Percentiles rank a stretch among this genome's conserved stretches.
phyloP scores from a whole-genome alignment of 129 eudicot species.

The Smallanthus sonchifolius region DNA sequence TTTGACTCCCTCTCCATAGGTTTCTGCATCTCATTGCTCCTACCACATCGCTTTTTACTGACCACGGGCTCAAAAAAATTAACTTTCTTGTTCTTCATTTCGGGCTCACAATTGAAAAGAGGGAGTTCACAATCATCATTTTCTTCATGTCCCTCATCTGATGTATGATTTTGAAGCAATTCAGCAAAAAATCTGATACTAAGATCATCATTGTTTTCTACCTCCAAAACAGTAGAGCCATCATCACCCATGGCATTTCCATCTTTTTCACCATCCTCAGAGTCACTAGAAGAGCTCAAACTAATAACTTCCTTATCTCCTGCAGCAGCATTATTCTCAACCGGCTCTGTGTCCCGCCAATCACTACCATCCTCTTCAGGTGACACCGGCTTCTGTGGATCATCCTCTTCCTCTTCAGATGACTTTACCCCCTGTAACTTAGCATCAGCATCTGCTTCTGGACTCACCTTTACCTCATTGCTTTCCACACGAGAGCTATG shows the following conservation, averaged over 20 bases:
- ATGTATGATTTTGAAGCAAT: neutral
- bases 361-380: slow-evolving; percentile 11
- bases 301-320: slow-evolving; percentile 21
- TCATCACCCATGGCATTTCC: slow-evolving; percentile 4
- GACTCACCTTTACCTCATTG: slow-evolving; percentile 25
- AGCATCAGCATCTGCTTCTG: slow-evolving; percentile 16
- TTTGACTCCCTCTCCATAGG: slow-evolving; percentile 16
- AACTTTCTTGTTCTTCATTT: neutral
- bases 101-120: neutral
- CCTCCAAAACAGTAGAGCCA: slow-evolving; percentile 5
- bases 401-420: slow-evolving; percentile 11
- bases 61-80: neutral
- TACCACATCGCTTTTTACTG: slow-evolving; percentile 8
- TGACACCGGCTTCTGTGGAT: neutral
- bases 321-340: slow-evolving; percentile 20
- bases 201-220: neutral
- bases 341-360: slow-evolving; percentile 4
- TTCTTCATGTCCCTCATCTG: slow-evolving; percentile 3
- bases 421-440: slow-evolving; percentile 9
- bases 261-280: slow-evolving; percentile 25
- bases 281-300: slow-evolving; percentile 28
- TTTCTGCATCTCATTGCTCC: neutral
- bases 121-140: neutral
- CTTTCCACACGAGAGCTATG: slow-evolving; percentile 32
- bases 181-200: neutral